Evolutionary conservation across 2,329 filamentous ascomycete species (phyloP), one percentile per base, ranked within the genome.

Genomic region (Stachybotrys chartarum): DNA sequence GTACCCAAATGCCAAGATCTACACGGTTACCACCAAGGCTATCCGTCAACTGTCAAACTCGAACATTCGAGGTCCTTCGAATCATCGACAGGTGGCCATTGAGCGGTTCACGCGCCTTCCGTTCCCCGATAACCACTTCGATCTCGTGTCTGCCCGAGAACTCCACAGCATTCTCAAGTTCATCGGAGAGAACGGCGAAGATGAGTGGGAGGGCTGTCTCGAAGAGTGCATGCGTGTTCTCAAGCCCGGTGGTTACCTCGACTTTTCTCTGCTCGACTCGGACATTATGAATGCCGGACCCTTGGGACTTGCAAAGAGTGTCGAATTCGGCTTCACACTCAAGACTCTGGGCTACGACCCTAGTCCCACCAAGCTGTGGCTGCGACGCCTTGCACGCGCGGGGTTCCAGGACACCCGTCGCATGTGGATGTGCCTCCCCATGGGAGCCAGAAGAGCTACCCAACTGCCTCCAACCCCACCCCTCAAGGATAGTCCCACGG

Each of bases 291-390:
- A 91, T 61, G 86, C 91, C 0, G 92, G 92, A 0, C 85, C 88
- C 0, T 78, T 86, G 18, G 90, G 87, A 42, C 85, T 90, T 56
- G 90, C 91, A 50, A 88, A 94, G 69, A 88, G 87, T 51, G 90
- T 95, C 54, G 92, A 97, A 71, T 97, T 99, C 66, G 88, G 88
- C 46, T 95, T 94, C 76, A 87, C 89, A 53, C 86, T 99, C 58
- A 89, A 88, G 72, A 93, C 89, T 0, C 83, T 93, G 3, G 93
- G 93, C 32, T 97, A 97, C 69, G 94, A 97, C 68, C 86, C 93
- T 2, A 78, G 78, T 53, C 90, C 93, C 0, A 94, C 91, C 14
- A 91, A 90, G 72, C 80, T 81, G 56, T 97, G 93, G 77, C 77
- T 97, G 3, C 75, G 80, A 17, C 85, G 92, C 51, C 79, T 99